Conservation (phyloP, 1,284 basidiomycete species). For the Fistulina hepatica region DNA sequence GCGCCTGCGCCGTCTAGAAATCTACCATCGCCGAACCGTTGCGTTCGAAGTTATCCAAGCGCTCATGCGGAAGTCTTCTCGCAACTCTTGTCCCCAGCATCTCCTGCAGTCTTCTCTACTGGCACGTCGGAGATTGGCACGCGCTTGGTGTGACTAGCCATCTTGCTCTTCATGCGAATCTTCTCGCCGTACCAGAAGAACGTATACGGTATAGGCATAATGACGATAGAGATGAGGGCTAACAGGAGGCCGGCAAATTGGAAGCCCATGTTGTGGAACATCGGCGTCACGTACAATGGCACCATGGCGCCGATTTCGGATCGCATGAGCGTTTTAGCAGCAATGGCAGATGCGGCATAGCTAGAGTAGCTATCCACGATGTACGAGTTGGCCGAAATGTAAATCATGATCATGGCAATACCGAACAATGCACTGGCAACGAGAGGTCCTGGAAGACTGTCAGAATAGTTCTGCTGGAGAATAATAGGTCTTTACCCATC, state of each 20-base stretch:
- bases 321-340: conserved; percentile 30
- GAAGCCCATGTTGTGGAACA: conserved; percentile 31
- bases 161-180: conserved; percentile 17
- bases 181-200: conserved; percentile 27
- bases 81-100: too few relatives aligned
- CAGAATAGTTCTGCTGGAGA: neutral
- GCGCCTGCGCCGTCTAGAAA: too few relatives aligned
- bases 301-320: conserved; percentile 28
- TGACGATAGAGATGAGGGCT: conserved; percentile 24
- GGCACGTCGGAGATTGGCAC: too few relatives aligned
- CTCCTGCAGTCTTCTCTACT: too few relatives aligned
- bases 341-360: conserved; percentile 33
- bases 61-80: too few relatives aligned
- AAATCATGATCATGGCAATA: conserved; percentile 30
- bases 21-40: too few relatives aligned
- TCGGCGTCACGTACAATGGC: conserved; percentile 30
- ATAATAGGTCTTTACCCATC: conserved; percentile 19
- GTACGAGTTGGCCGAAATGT: conserved; percentile 33
- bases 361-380: conserved; percentile 31
- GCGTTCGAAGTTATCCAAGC: too few relatives aligned
- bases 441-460: conserved; percentile 18
- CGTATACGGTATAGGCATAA: conserved; percentile 30
- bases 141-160: neutral
- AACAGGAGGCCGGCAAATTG: conserved; percentile 29
- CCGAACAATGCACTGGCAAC: conserved; percentile 28